These are phyloP conservation scores for Bombardia bombarda DNA, from an alignment of 495 filamentous ascomycete genomes.

Conservation along the genomic window DNA sequence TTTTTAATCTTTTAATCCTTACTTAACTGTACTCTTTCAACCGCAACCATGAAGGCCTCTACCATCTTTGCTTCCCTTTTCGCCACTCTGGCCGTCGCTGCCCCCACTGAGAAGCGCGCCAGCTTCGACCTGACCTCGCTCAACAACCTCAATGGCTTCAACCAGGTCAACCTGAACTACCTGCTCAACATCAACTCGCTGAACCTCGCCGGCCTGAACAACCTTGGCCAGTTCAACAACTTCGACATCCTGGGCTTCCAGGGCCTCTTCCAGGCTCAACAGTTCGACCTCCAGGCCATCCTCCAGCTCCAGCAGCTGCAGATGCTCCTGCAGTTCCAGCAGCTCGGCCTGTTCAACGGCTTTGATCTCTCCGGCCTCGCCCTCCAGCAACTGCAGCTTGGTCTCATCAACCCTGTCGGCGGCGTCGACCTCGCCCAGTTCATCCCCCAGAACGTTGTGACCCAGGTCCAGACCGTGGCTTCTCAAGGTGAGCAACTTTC, in stretches of 20 bases:
- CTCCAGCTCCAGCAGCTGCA: constrained; percentile 38
- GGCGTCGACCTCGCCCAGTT: constrained; percentile 30
- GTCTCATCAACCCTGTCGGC: constrained; percentile 29
- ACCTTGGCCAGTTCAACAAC: constrained; percentile 33
- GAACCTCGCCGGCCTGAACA: constrained; percentile 30
- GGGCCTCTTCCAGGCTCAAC: constrained; percentile 26
- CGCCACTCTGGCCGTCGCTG: constrained; percentile 32
- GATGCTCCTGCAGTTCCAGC: constrained; percentile 30
- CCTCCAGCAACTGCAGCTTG: constrained; percentile 31
- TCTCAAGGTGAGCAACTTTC: constrained; percentile 17
- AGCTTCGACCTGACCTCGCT: constrained; percentile 27
- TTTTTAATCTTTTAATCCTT: constrained; percentile 32
- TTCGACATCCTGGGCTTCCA: constrained; percentile 32
- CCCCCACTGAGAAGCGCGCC: constrained; percentile 27
- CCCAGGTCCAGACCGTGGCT: constrained; percentile 32
- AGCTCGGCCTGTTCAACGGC: constrained; percentile 35
- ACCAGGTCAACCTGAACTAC: constrained; percentile 39
- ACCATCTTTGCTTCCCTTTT: constrained; percentile 32
- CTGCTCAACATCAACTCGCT: constrained; percentile 37
- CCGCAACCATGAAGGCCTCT: constrained; percentile 37
- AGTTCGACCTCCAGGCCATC: constrained; percentile 29
- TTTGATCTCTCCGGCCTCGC: constrained; percentile 35
- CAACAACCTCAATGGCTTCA: constrained; percentile 32
- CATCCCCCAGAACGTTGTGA: constrained; percentile 24
- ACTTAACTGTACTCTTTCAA: constrained; percentile 6